A percentile compares a stretch with the other conserved stretches of the same genome.
These are phyloP conservation scores for Leptomonas seymouri DNA, from an alignment of 208 protist species.

Conservation along the genomic window DNA sequence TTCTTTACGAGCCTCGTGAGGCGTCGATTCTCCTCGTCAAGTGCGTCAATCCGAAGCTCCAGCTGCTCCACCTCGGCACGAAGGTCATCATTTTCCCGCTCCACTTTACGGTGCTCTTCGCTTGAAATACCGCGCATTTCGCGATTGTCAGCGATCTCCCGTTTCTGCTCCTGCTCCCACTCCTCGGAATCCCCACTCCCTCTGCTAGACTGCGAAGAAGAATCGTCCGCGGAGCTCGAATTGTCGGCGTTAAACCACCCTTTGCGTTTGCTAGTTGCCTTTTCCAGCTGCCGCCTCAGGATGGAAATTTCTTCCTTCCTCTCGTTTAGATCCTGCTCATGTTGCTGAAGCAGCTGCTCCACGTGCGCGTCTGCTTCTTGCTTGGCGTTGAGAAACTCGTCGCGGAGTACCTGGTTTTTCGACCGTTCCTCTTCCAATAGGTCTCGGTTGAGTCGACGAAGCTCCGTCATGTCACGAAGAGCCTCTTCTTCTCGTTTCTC, in stretches of 20 bases:
- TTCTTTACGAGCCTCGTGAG: conserved; percentile 65
- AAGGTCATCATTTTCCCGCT: conserved; percentile 80
- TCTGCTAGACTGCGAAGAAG: conserved; percentile 6
- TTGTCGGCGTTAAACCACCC: conserved; percentile 32
- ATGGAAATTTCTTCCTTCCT: conserved; percentile 52
- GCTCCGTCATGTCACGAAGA: conserved; percentile 76
- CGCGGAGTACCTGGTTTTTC: conserved; percentile 39
- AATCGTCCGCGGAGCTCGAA: conserved; percentile 16
- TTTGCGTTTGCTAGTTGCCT: conserved; percentile 27
- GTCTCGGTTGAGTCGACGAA: conserved; percentile 59
- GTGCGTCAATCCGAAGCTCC: conserved; percentile 61
- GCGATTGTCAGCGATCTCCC: not conserved
- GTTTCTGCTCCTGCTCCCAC: not conserved
- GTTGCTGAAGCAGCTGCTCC: conserved; percentile 50
- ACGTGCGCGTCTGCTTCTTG: conserved; percentile 50
- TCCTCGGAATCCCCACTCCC: not conserved
- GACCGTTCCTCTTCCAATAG: conserved; percentile 65
- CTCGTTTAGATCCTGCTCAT: conserved; percentile 41
- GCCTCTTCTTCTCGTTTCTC: conserved; percentile 73
- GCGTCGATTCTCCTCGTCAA: conserved; percentile 68
- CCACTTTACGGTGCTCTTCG: conserved; percentile 37
- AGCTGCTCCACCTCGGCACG: conserved; percentile 69
- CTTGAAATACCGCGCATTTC: conserved; percentile 13
- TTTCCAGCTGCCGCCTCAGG: conserved; percentile 52
- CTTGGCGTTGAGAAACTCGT: conserved; percentile 44